Evolutionary conservation across 768 basidiomycete species (phyloP), one percentile per base, ranked within the genome.

Genomic region (Podaxis sp.): DNA sequence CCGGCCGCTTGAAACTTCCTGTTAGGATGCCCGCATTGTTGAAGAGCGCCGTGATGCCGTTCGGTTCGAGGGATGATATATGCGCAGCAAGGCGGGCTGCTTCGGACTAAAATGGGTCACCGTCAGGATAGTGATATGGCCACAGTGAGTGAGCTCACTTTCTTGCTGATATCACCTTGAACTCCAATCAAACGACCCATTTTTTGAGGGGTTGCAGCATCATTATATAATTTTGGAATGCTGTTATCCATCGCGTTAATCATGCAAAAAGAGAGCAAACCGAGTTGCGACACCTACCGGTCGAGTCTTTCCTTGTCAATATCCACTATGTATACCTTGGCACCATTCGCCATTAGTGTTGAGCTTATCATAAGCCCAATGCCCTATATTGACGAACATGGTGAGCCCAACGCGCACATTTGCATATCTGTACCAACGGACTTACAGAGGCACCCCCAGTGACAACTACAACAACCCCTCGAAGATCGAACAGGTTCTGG

Each of bases 321-420:
- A 0, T 80, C 82, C 29, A 82, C 76, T 47, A 82, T 79, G 57
- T 81, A 82, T 2, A 83, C 82, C 0, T 73, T 79, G 0, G 82
- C 82, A 7, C 80, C 80, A 63, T 83, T 83, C 2, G 80, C 78
- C 9, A 81, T 64, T 1, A 83, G 68, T 0, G 81, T 80, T 9
- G 77, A 76, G 61, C 73, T 75, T 22, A 83, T 80, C 82, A 83
- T 83, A 47, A 82, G 68, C 0, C 82, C 82, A n/a, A 82, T 81
- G 0, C 82, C 82, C 79, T 78, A 61, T 36, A 43, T n/a, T 9
- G 37, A 29, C 7, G 22, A 22, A 13, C 27, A 52, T 38, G 51
- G 22, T 46, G 5, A 38, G 6, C 55, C 8, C 17, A 9, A 15
- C 49, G 22, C 40, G 29, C 17, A 15, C 53, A 33, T 22, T 29